Evolutionary conservation across 2,329 filamentous ascomycete genomes (phyloP).

Genomic region (Apiospora phragmitis): DNA sequence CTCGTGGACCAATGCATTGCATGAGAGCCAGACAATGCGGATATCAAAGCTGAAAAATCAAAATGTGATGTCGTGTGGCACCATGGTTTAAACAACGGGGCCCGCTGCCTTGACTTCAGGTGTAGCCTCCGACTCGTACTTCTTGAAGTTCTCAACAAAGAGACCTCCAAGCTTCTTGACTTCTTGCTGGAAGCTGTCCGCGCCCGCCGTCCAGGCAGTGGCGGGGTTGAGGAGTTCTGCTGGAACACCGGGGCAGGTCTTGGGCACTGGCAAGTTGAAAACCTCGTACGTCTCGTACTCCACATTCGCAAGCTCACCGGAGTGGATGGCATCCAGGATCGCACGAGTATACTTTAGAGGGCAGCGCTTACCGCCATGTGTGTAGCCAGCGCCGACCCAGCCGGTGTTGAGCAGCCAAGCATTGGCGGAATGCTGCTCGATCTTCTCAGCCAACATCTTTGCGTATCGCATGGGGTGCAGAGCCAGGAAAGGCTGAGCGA

Average conservation of each 20-base stretch:
- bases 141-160: slow-evolving; percentile 97
- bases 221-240: slow-evolving; percentile 91
- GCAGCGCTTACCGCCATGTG: slow-evolving; percentile 93
- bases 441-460: slow-evolving; percentile 98
- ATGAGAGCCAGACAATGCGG: neutral
- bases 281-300: slow-evolving; percentile 95
- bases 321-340: slow-evolving; percentile 98
- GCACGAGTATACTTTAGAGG: slow-evolving; percentile 98
- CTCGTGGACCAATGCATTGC: neutral
- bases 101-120: slow-evolving; percentile 73
- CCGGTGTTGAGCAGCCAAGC: slow-evolving; percentile 90
- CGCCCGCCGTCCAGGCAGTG: slow-evolving; percentile 84
- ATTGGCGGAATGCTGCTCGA: slow-evolving; percentile 89
- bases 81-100: slow-evolving; percentile 38
- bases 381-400: slow-evolving; percentile 75
- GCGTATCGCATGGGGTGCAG: slow-evolving; percentile 99
- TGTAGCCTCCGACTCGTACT: slow-evolving; percentile 85
- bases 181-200: slow-evolving; percentile 80
- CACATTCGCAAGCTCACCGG: slow-evolving; percentile 86
- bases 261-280: slow-evolving; percentile 97
- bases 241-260: slow-evolving; percentile 84
- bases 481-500: slow-evolving; percentile 97
- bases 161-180: slow-evolving; percentile 87
- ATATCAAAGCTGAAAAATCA: slow-evolving; percentile 8
- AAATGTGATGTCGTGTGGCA: neutral